Percentiles rank a stretch among this genome's conserved stretches.
phyloP scores from a whole-genome alignment of 371 early-diverging fungal genomes.

The Rhizomucor miehei region DNA sequence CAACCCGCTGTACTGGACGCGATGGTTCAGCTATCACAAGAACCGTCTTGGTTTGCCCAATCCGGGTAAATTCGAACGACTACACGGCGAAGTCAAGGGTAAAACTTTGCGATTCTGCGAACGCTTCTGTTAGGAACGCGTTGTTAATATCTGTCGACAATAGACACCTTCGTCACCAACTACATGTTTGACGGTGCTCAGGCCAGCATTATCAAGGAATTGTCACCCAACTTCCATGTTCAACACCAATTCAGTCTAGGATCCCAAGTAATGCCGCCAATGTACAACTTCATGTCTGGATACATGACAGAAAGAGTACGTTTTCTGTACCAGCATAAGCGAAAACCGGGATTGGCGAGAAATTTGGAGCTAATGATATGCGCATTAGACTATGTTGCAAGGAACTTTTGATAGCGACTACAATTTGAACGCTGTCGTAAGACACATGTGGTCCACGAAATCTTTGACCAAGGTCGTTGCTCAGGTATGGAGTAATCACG shows the following conservation, averaged over 20 bases:
- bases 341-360: neutral
- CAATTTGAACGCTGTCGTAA: constrained; percentile 48
- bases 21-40: constrained; percentile 60
- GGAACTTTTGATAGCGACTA: constrained; percentile 91
- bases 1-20: constrained; percentile 61
- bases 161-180: constrained; percentile 77
- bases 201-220: constrained; percentile 86
- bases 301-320: constrained; percentile 60
- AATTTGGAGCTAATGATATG: neutral
- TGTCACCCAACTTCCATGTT: constrained; percentile 92
- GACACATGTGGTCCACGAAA: constrained; percentile 43
- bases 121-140: neutral
- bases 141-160: neutral
- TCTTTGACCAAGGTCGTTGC: constrained; percentile 74
- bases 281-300: constrained; percentile 86
- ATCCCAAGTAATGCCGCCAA: constrained; percentile 76
- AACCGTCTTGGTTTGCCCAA: constrained; percentile 71
- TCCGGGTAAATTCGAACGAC: constrained; percentile 85
- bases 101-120: constrained; percentile 2
- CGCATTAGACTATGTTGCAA: constrained; percentile 62
- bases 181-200: constrained; percentile 94
- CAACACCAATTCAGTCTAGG: constrained; percentile 91
- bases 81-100: constrained; percentile 87
- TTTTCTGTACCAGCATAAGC: neutral
- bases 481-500: constrained; percentile 51